phyloP scores from a whole-genome alignment of 768 basidiomycete genomes.

The Royoungia palumana region DNA sequence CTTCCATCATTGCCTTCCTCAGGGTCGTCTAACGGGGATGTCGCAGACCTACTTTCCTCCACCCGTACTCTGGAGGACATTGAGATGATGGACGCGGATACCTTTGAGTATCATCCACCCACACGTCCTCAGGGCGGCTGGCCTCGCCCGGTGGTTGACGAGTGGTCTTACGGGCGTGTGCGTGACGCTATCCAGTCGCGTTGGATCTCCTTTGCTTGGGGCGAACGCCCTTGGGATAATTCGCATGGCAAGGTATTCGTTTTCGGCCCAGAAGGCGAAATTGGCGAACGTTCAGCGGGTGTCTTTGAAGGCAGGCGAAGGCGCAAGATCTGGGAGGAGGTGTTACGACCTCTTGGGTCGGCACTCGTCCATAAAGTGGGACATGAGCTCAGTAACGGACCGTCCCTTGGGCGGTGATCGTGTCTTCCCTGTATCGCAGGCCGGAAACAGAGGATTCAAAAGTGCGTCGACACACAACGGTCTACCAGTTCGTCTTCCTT shows the following conservation, averaged over 20 bases:
- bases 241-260: slow-evolving; percentile 61
- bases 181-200: slow-evolving; percentile 68
- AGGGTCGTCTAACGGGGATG: slow-evolving; percentile 23
- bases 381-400: slow-evolving; percentile 69
- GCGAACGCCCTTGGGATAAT: slow-evolving; percentile 67
- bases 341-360: slow-evolving; percentile 65
- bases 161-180: slow-evolving; percentile 62
- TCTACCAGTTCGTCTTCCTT: no score
- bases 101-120: slow-evolving; percentile 13
- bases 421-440: not conserved
- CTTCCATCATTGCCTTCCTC: slow-evolving; percentile 30
- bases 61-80: slow-evolving; percentile 25
- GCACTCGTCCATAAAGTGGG: slow-evolving; percentile 70
- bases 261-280: slow-evolving; percentile 81
- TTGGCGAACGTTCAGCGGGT: slow-evolving; percentile 60
- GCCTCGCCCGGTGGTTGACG: slow-evolving; percentile 58
- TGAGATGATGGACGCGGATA: slow-evolving; percentile 24
- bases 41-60: slow-evolving; percentile 13
- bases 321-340: slow-evolving; percentile 57
- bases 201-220: slow-evolving; percentile 75
- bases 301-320: slow-evolving; percentile 69
- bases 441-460: slow-evolving; percentile 1
- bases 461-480: not conserved
- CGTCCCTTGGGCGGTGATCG: slow-evolving; percentile 31
- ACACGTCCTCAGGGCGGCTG: slow-evolving; percentile 40